Conservation (phyloP, 352 stramenopile genomes). For the Globisporangium cystogenes region DNA sequence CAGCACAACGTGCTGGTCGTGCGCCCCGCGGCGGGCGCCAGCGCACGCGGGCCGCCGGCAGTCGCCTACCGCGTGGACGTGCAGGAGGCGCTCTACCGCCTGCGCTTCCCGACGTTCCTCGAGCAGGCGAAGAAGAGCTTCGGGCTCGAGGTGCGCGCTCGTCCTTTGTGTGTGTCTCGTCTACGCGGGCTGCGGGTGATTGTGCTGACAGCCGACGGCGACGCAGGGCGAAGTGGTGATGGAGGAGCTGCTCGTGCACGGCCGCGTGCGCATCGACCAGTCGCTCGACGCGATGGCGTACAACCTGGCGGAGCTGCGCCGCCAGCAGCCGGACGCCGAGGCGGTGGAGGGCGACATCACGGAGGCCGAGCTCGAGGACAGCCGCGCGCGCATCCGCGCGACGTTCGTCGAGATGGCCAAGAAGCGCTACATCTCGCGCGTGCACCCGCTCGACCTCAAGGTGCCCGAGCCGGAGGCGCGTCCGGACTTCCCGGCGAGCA, state of each 20-base stretch:
- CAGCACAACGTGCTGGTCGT: conserved; percentile 85
- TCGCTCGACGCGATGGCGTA: conserved; percentile 82
- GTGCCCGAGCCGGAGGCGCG: conserved; percentile 47
- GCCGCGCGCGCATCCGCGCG: conserved; percentile 45
- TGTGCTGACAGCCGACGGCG: not conserved
- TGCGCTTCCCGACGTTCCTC: conserved; percentile 84
- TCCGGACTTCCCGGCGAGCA: conserved; percentile 56
- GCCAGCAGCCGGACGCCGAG: conserved; percentile 22
- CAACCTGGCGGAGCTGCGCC: conserved; percentile 58
- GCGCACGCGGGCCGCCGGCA: conserved; percentile 10
- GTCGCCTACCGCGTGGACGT: conserved; percentile 39
- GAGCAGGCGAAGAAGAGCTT: conserved; percentile 73
- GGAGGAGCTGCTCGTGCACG: conserved; percentile 84
- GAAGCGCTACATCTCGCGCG: conserved; percentile 80
- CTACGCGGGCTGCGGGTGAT: conserved; percentile 25
- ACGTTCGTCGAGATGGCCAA: conserved; percentile 88
- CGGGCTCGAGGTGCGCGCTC: conserved; percentile 35
- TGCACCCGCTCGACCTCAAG: conserved; percentile 81
- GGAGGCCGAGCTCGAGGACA: conserved; percentile 69
- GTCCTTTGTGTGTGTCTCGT: not conserved
- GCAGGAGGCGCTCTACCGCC: conserved; percentile 69
- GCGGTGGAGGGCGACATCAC: conserved; percentile 45
- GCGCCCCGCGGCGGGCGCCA: conserved; percentile 17
- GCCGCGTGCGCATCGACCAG: conserved; percentile 80
- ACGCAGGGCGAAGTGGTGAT: conserved; percentile 75